Evolutionary conservation across 257 asterid species (phyloP).

Genomic region (Solanum lycopersicoides): DNA sequence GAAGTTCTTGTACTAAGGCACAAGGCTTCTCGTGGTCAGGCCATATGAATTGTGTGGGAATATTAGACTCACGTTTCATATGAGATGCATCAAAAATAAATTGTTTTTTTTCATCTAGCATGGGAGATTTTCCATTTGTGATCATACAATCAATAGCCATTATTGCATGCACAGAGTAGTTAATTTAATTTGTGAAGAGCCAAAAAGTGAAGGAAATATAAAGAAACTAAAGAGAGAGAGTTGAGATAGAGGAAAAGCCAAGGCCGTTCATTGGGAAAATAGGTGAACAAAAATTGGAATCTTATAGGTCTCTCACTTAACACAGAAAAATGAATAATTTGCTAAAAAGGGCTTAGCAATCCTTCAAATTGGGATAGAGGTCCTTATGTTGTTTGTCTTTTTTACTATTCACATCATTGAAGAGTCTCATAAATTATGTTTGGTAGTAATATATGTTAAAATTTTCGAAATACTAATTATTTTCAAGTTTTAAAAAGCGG

Average conservation of each 20-base stretch:
- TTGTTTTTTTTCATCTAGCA: constrained; percentile 6
- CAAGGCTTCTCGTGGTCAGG: constrained; percentile 79
- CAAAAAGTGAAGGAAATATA: background rate
- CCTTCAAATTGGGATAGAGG: background rate
- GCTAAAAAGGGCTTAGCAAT: background rate
- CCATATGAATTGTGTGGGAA: constrained; percentile 78
- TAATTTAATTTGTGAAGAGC: background rate
- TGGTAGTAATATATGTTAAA: background rate
- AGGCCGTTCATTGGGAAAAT: constrained; percentile 23
- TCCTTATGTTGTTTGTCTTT: constrained; percentile 24
- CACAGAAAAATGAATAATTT: constrained; percentile 4
- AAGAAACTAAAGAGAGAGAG: background rate
- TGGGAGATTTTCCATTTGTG: constrained; percentile 10
- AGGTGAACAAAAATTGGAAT: constrained; percentile 30
- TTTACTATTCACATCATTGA: background rate
- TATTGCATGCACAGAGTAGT: constrained; percentile 36
- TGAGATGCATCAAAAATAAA: constrained; percentile 42
- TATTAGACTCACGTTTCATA: constrained; percentile 24
- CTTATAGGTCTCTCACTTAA: constrained; percentile 25
- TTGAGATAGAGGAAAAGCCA: constrained; percentile 34
- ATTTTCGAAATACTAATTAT: background rate
- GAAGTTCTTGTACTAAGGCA: constrained; percentile 25
- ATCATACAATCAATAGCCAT: constrained; percentile 45
- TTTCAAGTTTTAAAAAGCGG: background rate
- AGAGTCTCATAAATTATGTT: background rate